Conservation (phyloP, 108 stramenopile genomes). For the Licmophora abbreviata region DNA sequence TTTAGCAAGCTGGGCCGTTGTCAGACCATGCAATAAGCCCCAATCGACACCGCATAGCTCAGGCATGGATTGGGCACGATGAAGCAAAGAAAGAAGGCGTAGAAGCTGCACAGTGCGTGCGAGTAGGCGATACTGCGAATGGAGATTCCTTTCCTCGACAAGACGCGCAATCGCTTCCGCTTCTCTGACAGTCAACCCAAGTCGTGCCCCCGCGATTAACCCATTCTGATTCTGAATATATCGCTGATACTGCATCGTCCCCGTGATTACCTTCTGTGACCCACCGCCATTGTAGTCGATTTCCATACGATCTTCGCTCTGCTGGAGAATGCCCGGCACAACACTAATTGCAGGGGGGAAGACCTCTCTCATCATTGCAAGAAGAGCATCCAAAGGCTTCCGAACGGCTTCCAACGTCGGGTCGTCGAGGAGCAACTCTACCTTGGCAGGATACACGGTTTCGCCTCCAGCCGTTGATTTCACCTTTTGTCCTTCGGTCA, state of each 20-base stretch:
- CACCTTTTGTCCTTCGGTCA: conserved; percentile 62
- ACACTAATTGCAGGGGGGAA: conserved; percentile 50
- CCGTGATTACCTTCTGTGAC: conserved; percentile 37
- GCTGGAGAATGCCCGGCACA: conserved; percentile 40
- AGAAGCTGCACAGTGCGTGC: conserved; percentile 70
- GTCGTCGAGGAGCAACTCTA: conserved; percentile 73
- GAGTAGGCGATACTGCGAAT: conserved; percentile 70
- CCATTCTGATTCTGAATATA: conserved; percentile 12
- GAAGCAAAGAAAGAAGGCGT: conserved; percentile 51
- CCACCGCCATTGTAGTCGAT: conserved; percentile 30
- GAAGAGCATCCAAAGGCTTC: conserved; percentile 37
- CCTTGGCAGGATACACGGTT: conserved; percentile 57
- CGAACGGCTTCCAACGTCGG: conserved; percentile 44
- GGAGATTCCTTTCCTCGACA: conserved; percentile 80
- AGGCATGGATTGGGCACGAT: conserved; percentile 49
- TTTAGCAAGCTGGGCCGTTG: conserved; percentile 57
- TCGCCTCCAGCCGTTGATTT: conserved; percentile 10
- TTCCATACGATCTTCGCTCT: conserved; percentile 35
- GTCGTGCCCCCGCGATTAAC: background rate
- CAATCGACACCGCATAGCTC: conserved; percentile 75
- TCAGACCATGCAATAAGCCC: conserved; percentile 77
- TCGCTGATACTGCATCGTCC: conserved; percentile 52
- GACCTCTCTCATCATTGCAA: conserved; percentile 38
- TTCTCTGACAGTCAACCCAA: conserved; percentile 26
- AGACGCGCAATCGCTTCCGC: conserved; percentile 32